These are phyloP conservation scores for Mrakia frigida DNA, from an alignment of 768 basidiomycete species.

Conservation along the genomic window DNA sequence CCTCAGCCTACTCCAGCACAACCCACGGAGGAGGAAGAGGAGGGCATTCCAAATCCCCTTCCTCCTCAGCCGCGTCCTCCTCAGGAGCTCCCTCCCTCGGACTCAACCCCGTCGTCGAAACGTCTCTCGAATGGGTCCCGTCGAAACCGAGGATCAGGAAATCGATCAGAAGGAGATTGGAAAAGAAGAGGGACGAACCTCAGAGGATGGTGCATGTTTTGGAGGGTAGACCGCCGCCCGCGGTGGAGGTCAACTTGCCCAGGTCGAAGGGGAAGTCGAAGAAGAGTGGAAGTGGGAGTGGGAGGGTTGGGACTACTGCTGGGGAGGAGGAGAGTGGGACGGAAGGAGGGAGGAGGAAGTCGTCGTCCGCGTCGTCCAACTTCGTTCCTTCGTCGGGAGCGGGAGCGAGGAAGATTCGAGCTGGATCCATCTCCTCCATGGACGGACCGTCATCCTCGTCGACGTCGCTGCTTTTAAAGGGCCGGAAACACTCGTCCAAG, in stretches of 20 bases:
- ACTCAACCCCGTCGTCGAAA: slow-evolving; percentile 12
- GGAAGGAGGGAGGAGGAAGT: neutral
- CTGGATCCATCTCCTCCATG: too few species aligned
- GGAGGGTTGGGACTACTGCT: neutral
- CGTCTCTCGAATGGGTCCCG: neutral
- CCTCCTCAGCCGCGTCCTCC: neutral
- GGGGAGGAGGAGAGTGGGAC: neutral
- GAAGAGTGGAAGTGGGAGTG: neutral
- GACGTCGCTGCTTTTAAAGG: neutral
- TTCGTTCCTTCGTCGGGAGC: too few species aligned
- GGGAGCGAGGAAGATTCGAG: too few species aligned
- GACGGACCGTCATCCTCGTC: neutral
- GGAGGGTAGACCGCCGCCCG: neutral
- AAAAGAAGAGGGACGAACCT: slow-evolving; percentile 9
- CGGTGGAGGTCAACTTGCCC: neutral
- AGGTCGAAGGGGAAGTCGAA: too few species aligned
- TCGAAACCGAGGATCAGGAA: slow-evolving; percentile 6
- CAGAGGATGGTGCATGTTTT: slow-evolving; percentile 1
- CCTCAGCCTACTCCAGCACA: neutral
- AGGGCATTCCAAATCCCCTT: neutral
- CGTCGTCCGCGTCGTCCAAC: neutral
- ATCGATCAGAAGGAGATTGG: neutral
- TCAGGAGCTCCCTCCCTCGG: neutral
- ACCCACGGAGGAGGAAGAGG: neutral
- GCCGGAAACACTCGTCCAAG: neutral